A percentile compares a stretch with the other conserved stretches of the same genome.
Evolutionary conservation across 257 asterid genomes (phyloP).

Genomic region (Echites panduratus): DNA sequence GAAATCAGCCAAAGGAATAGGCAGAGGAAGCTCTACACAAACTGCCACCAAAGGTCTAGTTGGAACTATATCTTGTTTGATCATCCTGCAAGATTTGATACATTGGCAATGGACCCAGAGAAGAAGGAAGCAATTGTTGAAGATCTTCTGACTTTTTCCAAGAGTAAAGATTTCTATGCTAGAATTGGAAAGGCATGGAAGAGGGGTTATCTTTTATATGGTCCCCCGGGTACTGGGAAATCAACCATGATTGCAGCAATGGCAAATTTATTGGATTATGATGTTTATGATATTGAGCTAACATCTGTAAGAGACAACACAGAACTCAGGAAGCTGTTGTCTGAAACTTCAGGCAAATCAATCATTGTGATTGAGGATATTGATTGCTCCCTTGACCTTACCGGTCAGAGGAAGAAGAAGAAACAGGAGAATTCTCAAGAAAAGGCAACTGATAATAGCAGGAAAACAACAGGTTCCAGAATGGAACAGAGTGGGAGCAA

Average conservation of each 20-base stretch:
- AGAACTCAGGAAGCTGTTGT: conserved; percentile 19
- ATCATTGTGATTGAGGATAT: conserved; percentile 30
- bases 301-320: conserved; percentile 26
- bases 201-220: conserved; percentile 28
- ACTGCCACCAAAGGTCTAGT: conserved; percentile 12
- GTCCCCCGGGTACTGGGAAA: conserved; percentile 25
- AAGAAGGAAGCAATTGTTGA: conserved; percentile 20
- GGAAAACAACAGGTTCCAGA: conserved; percentile 11
- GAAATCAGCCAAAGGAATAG: conserved; percentile 14
- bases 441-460: neutral
- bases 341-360: conserved; percentile 15
- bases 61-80: conserved; percentile 28
- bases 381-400: conserved; percentile 29
- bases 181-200: conserved; percentile 69
- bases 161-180: conserved; percentile 38
- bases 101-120: conserved; percentile 18
- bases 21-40: conserved; percentile 27
- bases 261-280: conserved; percentile 27
- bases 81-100: conserved; percentile 26
- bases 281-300: conserved; percentile 23
- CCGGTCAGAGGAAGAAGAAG: conserved; percentile 15
- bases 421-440: conserved; percentile 6
- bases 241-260: conserved; percentile 31
- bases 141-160: conserved; percentile 18
- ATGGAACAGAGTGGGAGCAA: conserved; percentile 23